Base-by-base conservation (phyloP, 1,139 yeast species). In the Hemisphaericaspora xylofermentans region DNA sequence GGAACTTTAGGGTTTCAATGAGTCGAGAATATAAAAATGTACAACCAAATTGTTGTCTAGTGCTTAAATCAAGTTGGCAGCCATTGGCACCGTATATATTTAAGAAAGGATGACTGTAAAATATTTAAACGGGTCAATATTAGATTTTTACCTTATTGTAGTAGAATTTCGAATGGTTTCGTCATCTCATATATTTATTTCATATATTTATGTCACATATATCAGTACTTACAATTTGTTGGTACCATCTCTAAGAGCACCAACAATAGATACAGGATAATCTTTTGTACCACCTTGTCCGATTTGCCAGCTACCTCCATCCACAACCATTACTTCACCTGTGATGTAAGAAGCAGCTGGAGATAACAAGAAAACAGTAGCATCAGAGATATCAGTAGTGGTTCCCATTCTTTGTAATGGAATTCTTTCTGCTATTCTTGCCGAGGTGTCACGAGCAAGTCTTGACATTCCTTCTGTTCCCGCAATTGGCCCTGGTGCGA, bases 401-500 rank as follows among this genome's bases (percentile, higher is more conserved):
- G 74, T 60, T 1, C 96, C 97, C 43, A 79, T 63, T 56, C 89
- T 70, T 61, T 85, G 95, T 49, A 87, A 60, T 2, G 97, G 96
- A 19, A 87, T 72, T 43, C 58, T 64, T 46, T 66, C 63, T 2
- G 58, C 48, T 2, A 36, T 16, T 17, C 16, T 12, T 4, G 37
- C 39, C 12, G 14, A 6, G 7, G 32, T 33, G 21, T 36, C 40
- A 25, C 73, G 57, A 22, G 60, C 53, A 43, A 82, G 71, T 45
- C 94, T 70, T 33, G 74, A 70, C 58, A 82, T 65, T 3, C 96
- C 96, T 61, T 88, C 96, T 1, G 96, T 88, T 16, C 78, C 84
- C 2, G 62, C 86, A 52, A 88, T 88, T 12, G 85, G 82, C 2
- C 96, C 96, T 0, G 97, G 97, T 1, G 96, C 96, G 49, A 89